Conservation (phyloP, 305 asterid species). For the Fraxinus nigra region DNA sequence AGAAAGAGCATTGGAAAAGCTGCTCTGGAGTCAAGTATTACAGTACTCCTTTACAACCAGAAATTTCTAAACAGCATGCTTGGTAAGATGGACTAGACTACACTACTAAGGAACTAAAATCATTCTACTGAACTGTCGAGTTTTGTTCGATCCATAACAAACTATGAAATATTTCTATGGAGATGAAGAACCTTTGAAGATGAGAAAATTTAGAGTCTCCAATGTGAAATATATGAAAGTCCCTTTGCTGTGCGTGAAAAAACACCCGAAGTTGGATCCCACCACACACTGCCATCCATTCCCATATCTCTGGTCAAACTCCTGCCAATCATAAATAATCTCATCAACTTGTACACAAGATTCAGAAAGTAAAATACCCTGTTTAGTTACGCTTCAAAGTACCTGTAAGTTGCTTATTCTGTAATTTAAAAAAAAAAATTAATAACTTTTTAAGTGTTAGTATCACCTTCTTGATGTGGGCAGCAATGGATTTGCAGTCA, state of each 20-base stretch:
- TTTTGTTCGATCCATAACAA: background rate
- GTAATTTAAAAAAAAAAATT: background rate
- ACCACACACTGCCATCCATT: constrained; percentile 94
- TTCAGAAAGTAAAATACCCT: background rate
- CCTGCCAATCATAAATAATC: constrained; percentile 38
- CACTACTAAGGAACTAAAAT: background rate
- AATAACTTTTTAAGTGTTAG: background rate
- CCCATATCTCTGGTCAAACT: constrained; percentile 74
- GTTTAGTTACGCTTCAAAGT: background rate
- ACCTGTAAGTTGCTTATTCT: background rate
- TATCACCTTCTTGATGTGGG: constrained; percentile 75
- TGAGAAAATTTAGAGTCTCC: constrained; percentile 82
- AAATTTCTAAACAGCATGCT: background rate
- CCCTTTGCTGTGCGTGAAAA: constrained; percentile 77
- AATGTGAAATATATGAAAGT: constrained; percentile 79
- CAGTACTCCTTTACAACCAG: background rate
- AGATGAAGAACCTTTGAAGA: constrained; percentile 73
- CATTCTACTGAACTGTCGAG: background rate
- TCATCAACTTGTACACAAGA: background rate
- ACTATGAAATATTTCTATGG: background rate
- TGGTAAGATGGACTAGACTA: background rate
- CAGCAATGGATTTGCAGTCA: constrained; percentile 76
- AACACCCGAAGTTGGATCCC: constrained; percentile 90
- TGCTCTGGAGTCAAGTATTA: constrained; percentile 1
- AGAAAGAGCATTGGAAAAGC: constrained; percentile 14